Conservation (phyloP, 768 basidiomycete species). For the Auriscalpium vulgare region DNA sequence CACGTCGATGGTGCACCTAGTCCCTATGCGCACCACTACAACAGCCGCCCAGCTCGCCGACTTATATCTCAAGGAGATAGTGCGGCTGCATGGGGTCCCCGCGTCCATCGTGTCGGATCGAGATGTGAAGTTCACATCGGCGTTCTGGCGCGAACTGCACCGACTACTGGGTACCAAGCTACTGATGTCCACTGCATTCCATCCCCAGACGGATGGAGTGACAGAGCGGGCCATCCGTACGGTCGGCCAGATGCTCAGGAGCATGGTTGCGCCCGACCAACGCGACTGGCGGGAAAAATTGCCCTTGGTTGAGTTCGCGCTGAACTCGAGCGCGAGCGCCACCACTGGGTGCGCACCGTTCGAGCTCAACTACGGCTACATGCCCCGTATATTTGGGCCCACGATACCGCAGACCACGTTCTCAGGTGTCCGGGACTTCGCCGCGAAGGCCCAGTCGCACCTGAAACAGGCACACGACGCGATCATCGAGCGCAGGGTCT, state of each 20-base stretch:
- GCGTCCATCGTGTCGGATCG: neutral
- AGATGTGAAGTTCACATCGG: neutral
- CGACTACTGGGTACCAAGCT: neutral
- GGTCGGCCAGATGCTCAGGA: neutral
- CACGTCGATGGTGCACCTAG: neutral
- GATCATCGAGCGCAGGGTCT: neutral
- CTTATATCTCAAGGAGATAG: neutral
- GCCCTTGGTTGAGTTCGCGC: neutral
- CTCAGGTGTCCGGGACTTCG: neutral
- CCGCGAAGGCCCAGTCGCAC: neutral
- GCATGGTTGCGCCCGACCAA: neutral
- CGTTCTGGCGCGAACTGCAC: neutral
- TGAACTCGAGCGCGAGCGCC: neutral
- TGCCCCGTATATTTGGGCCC: neutral
- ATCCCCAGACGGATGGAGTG: neutral
- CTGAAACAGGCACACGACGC: neutral
- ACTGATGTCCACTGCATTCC: neutral
- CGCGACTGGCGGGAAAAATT: neutral
- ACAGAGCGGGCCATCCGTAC: neutral
- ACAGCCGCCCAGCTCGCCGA: neutral
- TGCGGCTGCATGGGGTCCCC: neutral
- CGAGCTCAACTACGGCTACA: neutral
- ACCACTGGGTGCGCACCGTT: neutral
- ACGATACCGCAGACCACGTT: neutral
- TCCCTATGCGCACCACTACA: neutral